Percentiles rank a stretch among this genome's conserved stretches.
Conservation (phyloP, 2,329 filamentous ascomycete genomes). For the Coniochaeta sp. region DNA sequence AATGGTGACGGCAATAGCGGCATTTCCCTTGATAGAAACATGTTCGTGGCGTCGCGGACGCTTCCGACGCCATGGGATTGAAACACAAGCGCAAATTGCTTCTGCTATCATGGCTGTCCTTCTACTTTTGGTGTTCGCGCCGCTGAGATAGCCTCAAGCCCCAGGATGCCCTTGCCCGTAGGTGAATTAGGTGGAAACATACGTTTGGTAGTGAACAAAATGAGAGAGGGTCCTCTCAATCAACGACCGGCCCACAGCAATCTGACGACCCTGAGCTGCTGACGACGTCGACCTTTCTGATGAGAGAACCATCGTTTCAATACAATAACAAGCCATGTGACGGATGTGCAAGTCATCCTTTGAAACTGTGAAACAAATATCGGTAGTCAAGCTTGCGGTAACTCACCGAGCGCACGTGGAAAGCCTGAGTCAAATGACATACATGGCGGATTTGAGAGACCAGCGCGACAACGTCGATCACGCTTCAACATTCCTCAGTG, state of each 20-base stretch:
- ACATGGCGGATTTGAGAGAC: not conserved
- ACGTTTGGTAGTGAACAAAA: not conserved
- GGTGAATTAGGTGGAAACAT: not conserved
- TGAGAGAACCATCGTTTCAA: too few species aligned
- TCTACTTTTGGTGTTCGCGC: not conserved
- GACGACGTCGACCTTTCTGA: not conserved
- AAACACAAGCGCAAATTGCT: slow-evolving; percentile 1
- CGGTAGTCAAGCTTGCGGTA: not conserved
- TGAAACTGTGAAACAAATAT: not conserved
- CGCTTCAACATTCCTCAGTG: not conserved
- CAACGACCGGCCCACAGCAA: not conserved
- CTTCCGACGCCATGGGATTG: not conserved
- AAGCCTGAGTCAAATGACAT: not conserved
- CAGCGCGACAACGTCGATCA: not conserved
- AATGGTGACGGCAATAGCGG: too few species aligned
- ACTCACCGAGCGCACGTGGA: not conserved
- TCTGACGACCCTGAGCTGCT: not conserved
- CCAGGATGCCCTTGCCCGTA: not conserved
- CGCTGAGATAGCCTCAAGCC: not conserved
- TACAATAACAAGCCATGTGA: not conserved
- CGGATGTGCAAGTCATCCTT: too few species aligned
- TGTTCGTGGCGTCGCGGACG: not conserved
- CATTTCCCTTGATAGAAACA: not conserved
- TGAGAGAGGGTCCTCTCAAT: not conserved
- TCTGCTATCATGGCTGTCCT: not conserved